Evolutionary conservation across 176 grass and related monocot genomes (phyloP).

Genomic region (Cenchrus americanus): DNA sequence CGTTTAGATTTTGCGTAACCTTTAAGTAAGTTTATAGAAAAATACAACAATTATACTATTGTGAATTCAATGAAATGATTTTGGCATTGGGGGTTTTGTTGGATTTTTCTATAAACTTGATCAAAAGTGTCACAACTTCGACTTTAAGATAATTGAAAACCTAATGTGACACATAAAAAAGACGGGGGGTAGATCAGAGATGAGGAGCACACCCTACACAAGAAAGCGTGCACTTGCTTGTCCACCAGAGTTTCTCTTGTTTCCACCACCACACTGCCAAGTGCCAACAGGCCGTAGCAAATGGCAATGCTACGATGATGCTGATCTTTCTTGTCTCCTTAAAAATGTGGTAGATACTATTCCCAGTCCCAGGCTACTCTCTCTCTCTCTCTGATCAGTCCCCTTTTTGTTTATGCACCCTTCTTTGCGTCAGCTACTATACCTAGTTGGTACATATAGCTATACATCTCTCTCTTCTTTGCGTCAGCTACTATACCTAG

Average conservation of each 20-base stretch:
- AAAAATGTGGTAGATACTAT: conserved; percentile 33
- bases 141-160: too few species aligned
- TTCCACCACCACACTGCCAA: background rate
- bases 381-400: conserved; percentile 32
- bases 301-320: conserved; percentile 53
- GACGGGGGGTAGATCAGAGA: background rate
- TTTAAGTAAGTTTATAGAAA: too few species aligned
- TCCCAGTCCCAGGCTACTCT: background rate
- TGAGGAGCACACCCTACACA: background rate
- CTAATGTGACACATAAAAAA: too few species aligned
- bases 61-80: too few species aligned
- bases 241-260: background rate
- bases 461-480: background rate
- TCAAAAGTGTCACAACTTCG: too few species aligned
- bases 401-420: conserved; percentile 41
- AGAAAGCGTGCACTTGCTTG: background rate
- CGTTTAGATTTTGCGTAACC: too few species aligned
- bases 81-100: too few species aligned
- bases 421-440: conserved; percentile 18
- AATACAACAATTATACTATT: too few species aligned
- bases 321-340: conserved; percentile 60
- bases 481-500: conserved; percentile 26
- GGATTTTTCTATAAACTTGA: too few species aligned
- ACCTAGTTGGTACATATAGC: conserved; percentile 22
- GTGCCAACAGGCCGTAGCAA: background rate